Evolutionary conservation across 306 rosid species (phyloP), one percentile per base, ranked within the genome.

Genomic region (Geum urbanum): DNA sequence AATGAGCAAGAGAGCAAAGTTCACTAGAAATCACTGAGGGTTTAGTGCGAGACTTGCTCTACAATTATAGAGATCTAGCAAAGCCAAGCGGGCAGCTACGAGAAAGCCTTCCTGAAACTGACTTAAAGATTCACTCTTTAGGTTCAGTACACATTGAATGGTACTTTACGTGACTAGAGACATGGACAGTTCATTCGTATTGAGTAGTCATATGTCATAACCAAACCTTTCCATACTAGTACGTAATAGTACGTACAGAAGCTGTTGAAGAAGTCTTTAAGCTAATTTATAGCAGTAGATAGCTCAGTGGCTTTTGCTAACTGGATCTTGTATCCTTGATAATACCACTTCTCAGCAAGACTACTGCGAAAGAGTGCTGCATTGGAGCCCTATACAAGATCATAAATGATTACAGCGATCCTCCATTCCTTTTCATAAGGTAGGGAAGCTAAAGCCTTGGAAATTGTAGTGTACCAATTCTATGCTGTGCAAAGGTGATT

Each of bases 91-190:
- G 57, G 57, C 81, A 67, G 65, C 75, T 62, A 78, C 72, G 73
- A 72, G 79, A 74, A 81, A 82, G 80, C 60, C 9, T 63, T 74
- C 69, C 75, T 72, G 76, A 74, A 78, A 88, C 74, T 80, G 89
- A 88, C 89, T 57, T 63, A 44, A 72, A 72, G 71, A 71, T 45
- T 60, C 46, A 44, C 53, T 9, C 3, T 22, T 45, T 8, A 24
- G 40, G 40, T 24, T 57, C 63, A 60, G 16, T 2, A 14, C 12
- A 15, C 16, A 24, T 59, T 3, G 10, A 35, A 6, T 14, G 45
- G 32, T 37, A 27, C 56, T 66, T 66, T 13, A 44, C 53, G 18
- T 13, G 8, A 51, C 71, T 8, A 45, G 16, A 48, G 72, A 39
- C n/a, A 35, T 52, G 2, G 72, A 68, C 72, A 52, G 40, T 24